Percentiles rank a stretch among this genome's conserved stretches.
Evolutionary conservation across 306 rosid genomes (phyloP).

Genomic region (Leucaena leucocephala): DNA sequence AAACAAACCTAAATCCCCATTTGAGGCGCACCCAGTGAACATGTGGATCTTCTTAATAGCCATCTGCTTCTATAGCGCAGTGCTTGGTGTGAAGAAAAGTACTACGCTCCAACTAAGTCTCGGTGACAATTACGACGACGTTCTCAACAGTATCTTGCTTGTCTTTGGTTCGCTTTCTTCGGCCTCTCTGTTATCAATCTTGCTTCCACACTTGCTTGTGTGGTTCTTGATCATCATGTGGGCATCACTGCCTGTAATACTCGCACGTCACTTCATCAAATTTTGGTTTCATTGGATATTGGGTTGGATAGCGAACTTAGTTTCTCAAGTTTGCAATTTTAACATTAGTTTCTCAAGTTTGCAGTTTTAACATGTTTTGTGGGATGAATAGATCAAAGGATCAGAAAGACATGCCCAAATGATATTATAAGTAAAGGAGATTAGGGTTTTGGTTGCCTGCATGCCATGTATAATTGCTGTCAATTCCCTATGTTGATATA

Average conservation of each 20-base stretch:
- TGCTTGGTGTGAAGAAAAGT: background rate
- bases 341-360: background rate
- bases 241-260: background rate
- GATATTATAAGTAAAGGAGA: too few relatives aligned
- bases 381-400: background rate
- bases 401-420: background rate
- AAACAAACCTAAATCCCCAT: background rate
- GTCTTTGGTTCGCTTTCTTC: slow-evolving; percentile 1
- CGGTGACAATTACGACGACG: background rate
- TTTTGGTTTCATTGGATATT: background rate
- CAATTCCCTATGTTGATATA: too few relatives aligned
- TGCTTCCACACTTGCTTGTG: background rate
- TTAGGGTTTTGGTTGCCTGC: background rate
- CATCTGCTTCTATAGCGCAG: background rate
- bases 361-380: background rate
- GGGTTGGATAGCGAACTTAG: background rate
- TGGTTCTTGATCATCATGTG: background rate
- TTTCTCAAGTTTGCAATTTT: too few relatives aligned
- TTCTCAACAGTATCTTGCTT: background rate
- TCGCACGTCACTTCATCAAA: background rate
- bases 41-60: background rate
- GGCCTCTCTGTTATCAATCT: background rate
- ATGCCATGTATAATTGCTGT: too few relatives aligned
- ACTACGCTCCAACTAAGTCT: too few relatives aligned
- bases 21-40: slow-evolving; percentile 6